These are phyloP conservation scores for Eucommia ulmoides DNA, from an alignment of 257 asterid species.

Conservation along the genomic window DNA sequence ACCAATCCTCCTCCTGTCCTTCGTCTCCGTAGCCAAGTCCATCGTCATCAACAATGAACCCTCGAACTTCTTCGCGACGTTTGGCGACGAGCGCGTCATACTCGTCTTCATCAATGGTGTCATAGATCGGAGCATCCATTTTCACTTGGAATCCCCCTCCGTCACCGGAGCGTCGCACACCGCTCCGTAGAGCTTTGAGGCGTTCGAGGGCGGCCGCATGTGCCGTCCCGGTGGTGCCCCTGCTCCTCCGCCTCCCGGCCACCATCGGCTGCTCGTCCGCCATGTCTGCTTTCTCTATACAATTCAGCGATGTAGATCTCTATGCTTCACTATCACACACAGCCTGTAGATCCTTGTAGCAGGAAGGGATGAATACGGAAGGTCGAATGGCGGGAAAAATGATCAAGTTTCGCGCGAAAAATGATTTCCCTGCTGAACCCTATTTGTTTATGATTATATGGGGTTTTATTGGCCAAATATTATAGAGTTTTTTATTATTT, in stretches of 20 bases:
- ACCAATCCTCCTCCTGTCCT: constrained; percentile 97
- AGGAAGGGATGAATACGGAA: too few relatives aligned
- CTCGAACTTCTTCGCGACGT: constrained; percentile 65
- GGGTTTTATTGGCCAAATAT: too few relatives aligned
- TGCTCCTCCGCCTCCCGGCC: constrained; percentile 48
- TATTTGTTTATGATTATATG: too few relatives aligned
- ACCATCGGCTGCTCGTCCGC: constrained; percentile 50
- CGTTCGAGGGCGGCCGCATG: constrained; percentile 65
- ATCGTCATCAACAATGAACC: constrained; percentile 75
- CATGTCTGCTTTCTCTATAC: constrained; percentile 24
- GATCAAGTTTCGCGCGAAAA: too few relatives aligned
- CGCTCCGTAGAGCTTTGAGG: constrained; percentile 52
- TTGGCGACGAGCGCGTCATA: constrained; percentile 70
- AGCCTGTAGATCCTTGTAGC: too few relatives aligned
- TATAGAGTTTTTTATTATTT: too few relatives aligned
- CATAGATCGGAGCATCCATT: constrained; percentile 73
- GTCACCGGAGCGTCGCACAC: constrained; percentile 47
- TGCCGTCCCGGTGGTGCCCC: constrained; percentile 37
- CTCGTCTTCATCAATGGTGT: constrained; percentile 73
- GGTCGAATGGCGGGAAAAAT: too few relatives aligned
- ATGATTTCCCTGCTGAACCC: too few relatives aligned
- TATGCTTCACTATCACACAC: too few relatives aligned
- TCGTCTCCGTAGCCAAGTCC: constrained; percentile 90
- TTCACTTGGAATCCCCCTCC: constrained; percentile 44
- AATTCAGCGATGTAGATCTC: too few relatives aligned